Evolutionary conservation across 2,329 filamentous ascomycete species (phyloP).

Genomic region (Mycocentrospora acerina): DNA sequence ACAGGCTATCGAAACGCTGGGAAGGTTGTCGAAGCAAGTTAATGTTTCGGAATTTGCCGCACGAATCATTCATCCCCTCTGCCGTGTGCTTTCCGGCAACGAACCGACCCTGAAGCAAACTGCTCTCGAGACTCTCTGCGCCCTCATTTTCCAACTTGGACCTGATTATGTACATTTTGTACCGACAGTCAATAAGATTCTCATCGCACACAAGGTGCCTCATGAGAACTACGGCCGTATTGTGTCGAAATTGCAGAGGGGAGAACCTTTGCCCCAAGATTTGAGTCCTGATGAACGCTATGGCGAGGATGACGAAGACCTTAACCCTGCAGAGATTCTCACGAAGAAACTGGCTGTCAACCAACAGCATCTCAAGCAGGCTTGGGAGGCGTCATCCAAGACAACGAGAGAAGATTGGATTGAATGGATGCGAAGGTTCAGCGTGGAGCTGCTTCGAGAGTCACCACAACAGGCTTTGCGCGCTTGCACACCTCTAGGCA

Average conservation of each 20-base stretch:
- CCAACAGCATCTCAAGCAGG: constrained; percentile 92
- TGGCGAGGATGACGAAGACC: constrained; percentile 74
- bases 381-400: constrained; percentile 96
- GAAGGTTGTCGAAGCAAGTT: constrained; percentile 90
- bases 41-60: constrained; percentile 97
- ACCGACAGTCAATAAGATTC: constrained; percentile 83
- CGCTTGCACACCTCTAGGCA: constrained; percentile 88
- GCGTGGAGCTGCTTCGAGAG: constrained; percentile 89
- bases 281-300: constrained; percentile 84
- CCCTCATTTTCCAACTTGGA: constrained; percentile 92
- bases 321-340: constrained; percentile 77
- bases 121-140: constrained; percentile 90
- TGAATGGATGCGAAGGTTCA: constrained; percentile 97
- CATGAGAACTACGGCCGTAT: constrained; percentile 92
- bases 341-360: constrained; percentile 97
- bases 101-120: constrained; percentile 75
- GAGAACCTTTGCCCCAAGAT: constrained; percentile 92
- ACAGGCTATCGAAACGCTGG: constrained; percentile 90
- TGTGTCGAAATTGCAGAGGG: constrained; percentile 89
- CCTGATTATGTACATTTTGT: constrained; percentile 95
- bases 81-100: constrained; percentile 72
- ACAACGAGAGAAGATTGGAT: constrained; percentile 99
- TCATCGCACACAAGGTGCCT: constrained; percentile 77
- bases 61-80: constrained; percentile 92
- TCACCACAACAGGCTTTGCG: constrained; percentile 93